Percentiles rank a stretch among this genome's conserved stretches.
Conservation (phyloP, 306 rosid species). For the Abrus precatorius region DNA sequence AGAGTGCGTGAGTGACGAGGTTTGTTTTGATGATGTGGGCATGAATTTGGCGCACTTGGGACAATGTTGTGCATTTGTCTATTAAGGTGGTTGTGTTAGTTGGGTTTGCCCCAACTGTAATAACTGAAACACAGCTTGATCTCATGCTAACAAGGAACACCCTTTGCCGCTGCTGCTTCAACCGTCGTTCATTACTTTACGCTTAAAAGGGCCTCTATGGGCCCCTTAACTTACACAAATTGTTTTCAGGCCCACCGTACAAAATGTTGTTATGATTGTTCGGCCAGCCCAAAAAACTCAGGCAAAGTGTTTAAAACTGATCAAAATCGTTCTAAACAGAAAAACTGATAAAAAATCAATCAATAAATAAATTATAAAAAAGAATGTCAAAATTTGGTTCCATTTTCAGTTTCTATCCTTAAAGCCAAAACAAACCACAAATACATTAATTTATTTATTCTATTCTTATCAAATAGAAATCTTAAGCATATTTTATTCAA, state of each 20-base stretch:
- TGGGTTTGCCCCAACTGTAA: slow-evolving; percentile 37
- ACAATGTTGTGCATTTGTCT: slow-evolving; percentile 55
- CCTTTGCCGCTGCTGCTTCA: background rate
- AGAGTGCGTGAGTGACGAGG: slow-evolving; percentile 51
- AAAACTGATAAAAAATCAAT: too few relatives aligned
- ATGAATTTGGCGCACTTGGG: slow-evolving; percentile 61
- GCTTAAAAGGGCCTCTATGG: background rate
- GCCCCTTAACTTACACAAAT: background rate
- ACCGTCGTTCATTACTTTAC: background rate
- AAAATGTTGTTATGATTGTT: background rate
- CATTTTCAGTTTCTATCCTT: too few relatives aligned
- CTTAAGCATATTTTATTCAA: too few relatives aligned
- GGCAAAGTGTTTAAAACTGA: too few relatives aligned
- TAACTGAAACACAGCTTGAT: slow-evolving; percentile 25
- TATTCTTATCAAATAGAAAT: too few relatives aligned
- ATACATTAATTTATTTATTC: too few relatives aligned
- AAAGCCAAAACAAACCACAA: too few relatives aligned
- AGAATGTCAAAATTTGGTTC: too few relatives aligned
- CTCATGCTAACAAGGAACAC: slow-evolving; percentile 39
- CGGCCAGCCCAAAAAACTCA: too few relatives aligned
- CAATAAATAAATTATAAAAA: too few relatives aligned
- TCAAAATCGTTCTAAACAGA: too few relatives aligned
- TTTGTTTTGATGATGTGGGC: slow-evolving; percentile 65
- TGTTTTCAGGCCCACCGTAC: background rate
- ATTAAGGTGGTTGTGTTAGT: slow-evolving; percentile 42